These are phyloP conservation scores for Eudorina sp. DNA, from an alignment of 139 green algal genomes.

Conservation along the genomic window DNA sequence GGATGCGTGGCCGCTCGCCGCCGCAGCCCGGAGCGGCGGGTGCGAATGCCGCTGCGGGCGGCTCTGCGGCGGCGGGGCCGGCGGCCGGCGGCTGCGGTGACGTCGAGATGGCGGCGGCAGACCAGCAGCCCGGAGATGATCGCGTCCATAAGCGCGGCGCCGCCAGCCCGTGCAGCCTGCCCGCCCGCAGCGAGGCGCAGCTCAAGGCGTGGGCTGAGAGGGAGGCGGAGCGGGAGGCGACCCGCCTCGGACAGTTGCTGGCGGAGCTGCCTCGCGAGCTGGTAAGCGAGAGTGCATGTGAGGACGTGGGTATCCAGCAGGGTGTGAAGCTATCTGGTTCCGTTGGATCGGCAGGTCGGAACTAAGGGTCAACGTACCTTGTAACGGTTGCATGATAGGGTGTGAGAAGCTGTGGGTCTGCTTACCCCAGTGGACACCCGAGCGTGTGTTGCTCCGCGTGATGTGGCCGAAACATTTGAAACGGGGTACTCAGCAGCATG, in stretches of 20 bases:
- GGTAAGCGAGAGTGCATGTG: no score
- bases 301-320: no score
- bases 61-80: background rate
- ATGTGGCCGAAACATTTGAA: no score
- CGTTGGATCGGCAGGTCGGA: no score
- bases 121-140: background rate
- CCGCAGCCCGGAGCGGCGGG: background rate
- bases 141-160: background rate
- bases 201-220: background rate
- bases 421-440: no score
- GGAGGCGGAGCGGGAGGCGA: background rate
- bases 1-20: background rate
- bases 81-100: background rate
- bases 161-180: background rate
- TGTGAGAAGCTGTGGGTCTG: no score
- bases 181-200: background rate
- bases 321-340: no score
- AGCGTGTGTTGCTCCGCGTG: no score
- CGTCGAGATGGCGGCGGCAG: background rate
- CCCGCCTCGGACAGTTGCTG: background rate
- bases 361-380: no score
- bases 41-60: background rate
- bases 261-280: constrained; percentile 28
- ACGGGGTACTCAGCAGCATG: no score
- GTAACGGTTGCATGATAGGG: no score